Base-by-base conservation (phyloP, 305 asterid species). In the Rubia peregrina region DNA sequence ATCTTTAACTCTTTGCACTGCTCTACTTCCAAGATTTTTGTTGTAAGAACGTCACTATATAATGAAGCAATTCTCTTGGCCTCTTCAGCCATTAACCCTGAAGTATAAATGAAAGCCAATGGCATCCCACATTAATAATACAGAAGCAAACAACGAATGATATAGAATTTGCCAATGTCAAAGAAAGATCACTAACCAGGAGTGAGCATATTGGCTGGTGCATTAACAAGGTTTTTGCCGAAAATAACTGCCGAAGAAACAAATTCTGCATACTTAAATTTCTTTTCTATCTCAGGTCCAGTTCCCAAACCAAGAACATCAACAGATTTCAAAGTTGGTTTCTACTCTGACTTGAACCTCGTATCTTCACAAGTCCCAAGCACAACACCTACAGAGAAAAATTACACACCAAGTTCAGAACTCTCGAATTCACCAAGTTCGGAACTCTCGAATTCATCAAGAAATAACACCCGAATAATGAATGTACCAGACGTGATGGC, bases 1-100 rank as follows among this genome's bases (percentile, higher is more conserved):
- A 95, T 95, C 85, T 90, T 95, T 85, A 91, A 81, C 71, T 91
- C 97, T 80, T 87, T 87, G 90, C 99, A 95, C 79, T 90, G 96
- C 74, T 91, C 98, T 63, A 76, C 89, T 17, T 95, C 86, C 89
- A 95, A 86, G 79, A 95, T 88, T 76, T 80, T 90, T 68, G 96
- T 96, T 16, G 98, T 77, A 64, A 95, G 76, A 62, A 95, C 99
- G 83, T 91, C 98, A 22, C 87, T 90, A 74, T 88, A 67, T 61
- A 85, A 78, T 0, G 88, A 87, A 62, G 98, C 96, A 78, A 92
- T 88, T 79, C 68, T 83, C 70, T 78, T 74, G 71, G 98, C 96
- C 83, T 90, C 98, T 14, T 70, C 90, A n/a, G 98, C 98, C 0
- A 90, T 87, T 61, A 82, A 91, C 70, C 85, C 98, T 92, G 82